Base-by-base conservation (phyloP, 116 monocot genomes). In the Thalassia testudinum region DNA sequence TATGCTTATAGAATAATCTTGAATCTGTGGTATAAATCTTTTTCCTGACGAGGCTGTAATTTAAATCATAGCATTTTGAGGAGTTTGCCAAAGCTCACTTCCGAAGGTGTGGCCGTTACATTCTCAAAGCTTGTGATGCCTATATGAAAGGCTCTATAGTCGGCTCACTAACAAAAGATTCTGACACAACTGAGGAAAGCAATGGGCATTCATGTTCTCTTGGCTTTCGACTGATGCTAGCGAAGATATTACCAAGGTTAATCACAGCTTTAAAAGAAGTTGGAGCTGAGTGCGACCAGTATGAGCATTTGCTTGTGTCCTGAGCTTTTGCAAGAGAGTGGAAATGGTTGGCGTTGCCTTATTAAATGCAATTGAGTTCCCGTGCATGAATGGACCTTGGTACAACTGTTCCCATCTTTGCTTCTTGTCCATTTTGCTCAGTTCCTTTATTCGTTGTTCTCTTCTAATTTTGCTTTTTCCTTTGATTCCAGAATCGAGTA, bases 91-190 rank as follows among this genome's bases (percentile, higher is more conserved):
- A 63, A 56, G 77, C 72, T 57, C 88, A 88, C 62, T 95, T 95
- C 57, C 61, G 53, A n/a, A 74, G 62, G n/a, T 74, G 85, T 18
- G 95, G 85, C 4, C 43, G 44, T 47, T 79, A 72, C 57, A 79
- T 95, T 64, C 67, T 95, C n/a, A 88, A 85, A 78, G 88, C 85
- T 20, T 95, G 95, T 56, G 79, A 81, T 58, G 81, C 88, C 12
- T 95, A 87, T 57, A 73, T 77, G 85, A 65, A 58, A 13, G 88
- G 81, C 7, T 82, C 70, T 43, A 49, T 43, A 24, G 81, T 95
- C 24, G 95, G 85, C 53, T 81, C 88, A 1, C 78, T 95, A 37
- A 81, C 88, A 29, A 68, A 53, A 38, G 88, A 95, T 56, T 78
- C 85, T 43, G 71, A 66, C 43, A 24, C 52, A 24, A 88, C 76